Conservation (phyloP, 495 filamentous ascomycete species). For the Annulohypoxylon maeteangense region DNA sequence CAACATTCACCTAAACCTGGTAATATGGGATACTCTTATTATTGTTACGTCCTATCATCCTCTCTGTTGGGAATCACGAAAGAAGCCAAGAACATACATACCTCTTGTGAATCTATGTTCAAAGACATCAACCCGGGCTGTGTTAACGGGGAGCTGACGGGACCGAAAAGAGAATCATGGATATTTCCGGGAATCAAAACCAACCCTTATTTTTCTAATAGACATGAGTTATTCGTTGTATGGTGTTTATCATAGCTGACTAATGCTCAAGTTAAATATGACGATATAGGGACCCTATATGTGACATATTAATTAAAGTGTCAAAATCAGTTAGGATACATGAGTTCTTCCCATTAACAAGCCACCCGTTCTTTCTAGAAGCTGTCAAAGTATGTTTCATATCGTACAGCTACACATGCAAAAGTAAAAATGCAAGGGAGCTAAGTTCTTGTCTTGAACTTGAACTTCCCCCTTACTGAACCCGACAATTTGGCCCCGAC, state of each 20-base stretch:
- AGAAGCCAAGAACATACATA: not conserved
- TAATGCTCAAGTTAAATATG: not conserved
- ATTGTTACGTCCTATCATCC: not conserved
- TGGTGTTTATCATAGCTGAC: not conserved
- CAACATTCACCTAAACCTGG: not conserved
- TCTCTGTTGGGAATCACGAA: not conserved
- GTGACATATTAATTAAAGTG: not conserved
- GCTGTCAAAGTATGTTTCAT: not conserved
- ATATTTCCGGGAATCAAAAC: not conserved
- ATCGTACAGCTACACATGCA: not conserved
- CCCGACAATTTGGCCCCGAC: slow-evolving; percentile 20
- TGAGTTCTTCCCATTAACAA: not conserved
- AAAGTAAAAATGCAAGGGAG: slow-evolving; percentile 16
- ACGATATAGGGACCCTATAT: not conserved
- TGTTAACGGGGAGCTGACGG: not conserved
- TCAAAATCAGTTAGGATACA: not conserved
- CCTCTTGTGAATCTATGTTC: not conserved
- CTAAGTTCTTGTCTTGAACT: not conserved
- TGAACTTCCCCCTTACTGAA: slow-evolving; percentile 17
- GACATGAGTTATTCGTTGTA: not conserved
- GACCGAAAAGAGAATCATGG: not conserved
- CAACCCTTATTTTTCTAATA: not conserved
- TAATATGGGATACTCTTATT: not conserved
- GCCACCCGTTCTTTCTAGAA: not conserved
- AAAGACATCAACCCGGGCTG: not conserved